Conservation (phyloP, 1,284 basidiomycete species). For the Phellopilus nigrolimitatus region DNA sequence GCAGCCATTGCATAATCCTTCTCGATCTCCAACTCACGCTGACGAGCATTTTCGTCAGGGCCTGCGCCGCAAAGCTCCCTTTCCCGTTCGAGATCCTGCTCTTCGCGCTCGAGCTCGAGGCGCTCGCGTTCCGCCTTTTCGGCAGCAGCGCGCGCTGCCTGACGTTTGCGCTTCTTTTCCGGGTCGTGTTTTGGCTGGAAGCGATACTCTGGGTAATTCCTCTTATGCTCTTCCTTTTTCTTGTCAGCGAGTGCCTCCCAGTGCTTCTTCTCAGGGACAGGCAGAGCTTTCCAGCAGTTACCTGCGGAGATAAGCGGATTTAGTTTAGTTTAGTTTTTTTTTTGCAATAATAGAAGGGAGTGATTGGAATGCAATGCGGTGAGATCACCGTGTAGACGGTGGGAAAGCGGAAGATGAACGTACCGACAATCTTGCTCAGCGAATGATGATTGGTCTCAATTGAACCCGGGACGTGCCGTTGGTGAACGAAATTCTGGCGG, state of each 20-base stretch:
- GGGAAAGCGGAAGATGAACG: constrained; percentile 23
- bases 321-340: no score
- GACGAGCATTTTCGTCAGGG: not conserved
- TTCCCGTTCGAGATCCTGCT: not conserved
- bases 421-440: constrained; percentile 68
- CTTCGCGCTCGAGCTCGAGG: not conserved
- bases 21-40: constrained; percentile 8
- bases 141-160: constrained; percentile 25
- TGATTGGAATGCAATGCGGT: not conserved
- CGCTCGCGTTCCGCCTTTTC: constrained; percentile 22
- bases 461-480: constrained; percentile 75
- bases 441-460: constrained; percentile 83
- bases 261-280: constrained; percentile 57
- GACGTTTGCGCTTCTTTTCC: constrained; percentile 30
- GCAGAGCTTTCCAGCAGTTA: constrained; percentile 64
- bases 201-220: constrained; percentile 61
- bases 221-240: constrained; percentile 62
- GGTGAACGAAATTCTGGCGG: constrained; percentile 80
- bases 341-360: no score
- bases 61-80: not conserved
- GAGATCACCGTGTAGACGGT: not conserved
- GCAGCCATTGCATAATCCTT: constrained; percentile 34
- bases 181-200: constrained; percentile 63
- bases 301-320: constrained; percentile 36
- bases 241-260: constrained; percentile 64